phyloP scores from a whole-genome alignment of 2,329 filamentous ascomycete species.

The Pezicula radicicola region DNA sequence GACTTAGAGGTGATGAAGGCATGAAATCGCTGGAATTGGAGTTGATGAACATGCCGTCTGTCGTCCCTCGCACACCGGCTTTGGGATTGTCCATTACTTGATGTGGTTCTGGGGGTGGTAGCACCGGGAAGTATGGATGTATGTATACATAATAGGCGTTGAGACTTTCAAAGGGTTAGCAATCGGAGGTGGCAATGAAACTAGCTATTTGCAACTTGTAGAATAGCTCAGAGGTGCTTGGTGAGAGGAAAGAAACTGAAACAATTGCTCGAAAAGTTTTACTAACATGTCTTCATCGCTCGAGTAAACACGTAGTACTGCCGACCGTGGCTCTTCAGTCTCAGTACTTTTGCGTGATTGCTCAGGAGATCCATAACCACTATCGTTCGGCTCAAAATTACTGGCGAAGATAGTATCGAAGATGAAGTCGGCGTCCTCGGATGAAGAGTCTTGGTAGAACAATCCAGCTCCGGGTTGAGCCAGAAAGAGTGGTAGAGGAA shows the following conservation, averaged over 20 bases:
- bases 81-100: slow-evolving; percentile 20
- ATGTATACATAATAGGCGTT: slow-evolving; percentile 51
- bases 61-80: slow-evolving; percentile 19
- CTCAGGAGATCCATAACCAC: slow-evolving; percentile 14
- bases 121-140: slow-evolving; percentile 46
- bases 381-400: slow-evolving; percentile 13
- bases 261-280: too few species aligned
- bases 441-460: slow-evolving; percentile 41
- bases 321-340: slow-evolving; percentile 4
- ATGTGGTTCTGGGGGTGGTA: slow-evolving; percentile 37
- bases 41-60: slow-evolving; percentile 29
- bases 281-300: slow-evolving; percentile 24
- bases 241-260: too few species aligned
- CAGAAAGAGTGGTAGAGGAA: slow-evolving; percentile 10
- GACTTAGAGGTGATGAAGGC: slow-evolving; percentile 39
- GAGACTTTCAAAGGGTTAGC: slow-evolving; percentile 26
- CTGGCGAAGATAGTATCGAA: slow-evolving; percentile 18
- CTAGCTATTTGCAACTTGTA: too few species aligned
- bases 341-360: slow-evolving; percentile 11
- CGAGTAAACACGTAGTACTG: slow-evolving; percentile 16
- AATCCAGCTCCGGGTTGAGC: slow-evolving; percentile 43
- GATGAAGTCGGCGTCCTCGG: slow-evolving; percentile 32
- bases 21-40: slow-evolving; percentile 32
- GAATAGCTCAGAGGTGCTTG: too few species aligned
- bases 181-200: too few species aligned